Percentiles rank a stretch among this genome's conserved stretches.
These are phyloP conservation scores for Lactarius akahatsu DNA, from an alignment of 768 basidiomycete genomes.

Conservation along the genomic window DNA sequence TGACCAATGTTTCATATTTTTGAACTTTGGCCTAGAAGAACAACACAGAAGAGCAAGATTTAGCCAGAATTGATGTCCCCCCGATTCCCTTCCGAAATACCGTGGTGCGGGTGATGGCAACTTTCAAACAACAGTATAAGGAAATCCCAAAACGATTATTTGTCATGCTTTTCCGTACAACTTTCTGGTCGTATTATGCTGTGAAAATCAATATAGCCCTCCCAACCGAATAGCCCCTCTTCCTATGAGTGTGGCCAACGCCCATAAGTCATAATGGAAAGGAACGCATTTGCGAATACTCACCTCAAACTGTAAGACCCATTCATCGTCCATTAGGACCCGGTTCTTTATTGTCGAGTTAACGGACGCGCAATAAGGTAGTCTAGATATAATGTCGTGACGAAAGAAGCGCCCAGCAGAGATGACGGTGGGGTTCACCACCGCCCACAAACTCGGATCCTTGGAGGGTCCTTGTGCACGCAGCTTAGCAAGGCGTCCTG, in stretches of 20 bases:
- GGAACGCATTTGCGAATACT: background rate
- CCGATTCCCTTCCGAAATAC: background rate
- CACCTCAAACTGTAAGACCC: conserved; percentile 25
- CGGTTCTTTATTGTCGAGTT: conserved; percentile 14
- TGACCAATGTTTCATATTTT: background rate
- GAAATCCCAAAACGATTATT: conserved; percentile 65
- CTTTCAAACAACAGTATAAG: background rate
- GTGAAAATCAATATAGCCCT: conserved; percentile 24
- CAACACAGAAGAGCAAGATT: background rate
- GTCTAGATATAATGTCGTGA: conserved; percentile 11
- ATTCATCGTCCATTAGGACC: conserved; percentile 26
- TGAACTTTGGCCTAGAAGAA: background rate
- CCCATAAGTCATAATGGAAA: background rate
- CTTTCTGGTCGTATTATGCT: conserved; percentile 79
- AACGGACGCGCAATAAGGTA: conserved; percentile 15
- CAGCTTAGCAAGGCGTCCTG: conserved; percentile 18
- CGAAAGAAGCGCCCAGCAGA: conserved; percentile 15
- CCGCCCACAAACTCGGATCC: background rate
- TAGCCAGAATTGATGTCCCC: background rate
- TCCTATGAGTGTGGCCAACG: conserved; percentile 2
- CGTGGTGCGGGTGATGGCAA: background rate
- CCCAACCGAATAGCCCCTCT: conserved; percentile 26
- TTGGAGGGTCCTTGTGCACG: background rate
- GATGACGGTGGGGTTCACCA: background rate
- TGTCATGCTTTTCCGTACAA: conserved; percentile 86